Evolutionary conservation across 208 protist species (phyloP).

Genomic region (Acanthamoeba healyi): DNA sequence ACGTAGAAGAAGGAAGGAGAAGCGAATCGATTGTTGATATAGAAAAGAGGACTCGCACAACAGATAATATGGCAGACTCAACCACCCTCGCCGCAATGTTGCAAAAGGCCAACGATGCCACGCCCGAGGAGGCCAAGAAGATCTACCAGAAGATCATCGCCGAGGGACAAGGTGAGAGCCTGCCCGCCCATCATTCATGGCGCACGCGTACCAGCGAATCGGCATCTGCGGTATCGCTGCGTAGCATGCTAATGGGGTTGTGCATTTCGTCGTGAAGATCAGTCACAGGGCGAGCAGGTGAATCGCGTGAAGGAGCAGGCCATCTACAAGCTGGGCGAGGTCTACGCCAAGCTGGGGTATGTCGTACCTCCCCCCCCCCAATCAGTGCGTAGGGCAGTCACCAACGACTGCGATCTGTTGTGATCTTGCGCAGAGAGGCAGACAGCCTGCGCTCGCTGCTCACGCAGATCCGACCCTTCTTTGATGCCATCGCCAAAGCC

Average conservation of each 20-base stretch:
- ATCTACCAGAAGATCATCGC: conserved; percentile 50
- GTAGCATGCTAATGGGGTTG: background rate
- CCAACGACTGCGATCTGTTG: background rate
- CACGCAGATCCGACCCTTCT: conserved; percentile 87
- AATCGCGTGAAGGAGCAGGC: conserved; percentile 87
- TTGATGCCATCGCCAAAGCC: conserved; percentile 90
- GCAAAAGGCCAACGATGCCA: conserved; percentile 2
- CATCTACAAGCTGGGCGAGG: conserved; percentile 88
- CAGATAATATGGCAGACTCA: background rate
- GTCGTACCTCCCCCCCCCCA: background rate
- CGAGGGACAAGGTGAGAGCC: background rate
- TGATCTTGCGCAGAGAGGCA: conserved; percentile 54
- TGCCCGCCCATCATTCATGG: background rate
- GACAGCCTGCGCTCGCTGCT: conserved; percentile 81
- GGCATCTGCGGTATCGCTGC: background rate
- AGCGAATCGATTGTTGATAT: too few relatives aligned
- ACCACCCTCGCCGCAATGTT: background rate
- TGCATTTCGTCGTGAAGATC: background rate
- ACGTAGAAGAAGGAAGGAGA: too few relatives aligned
- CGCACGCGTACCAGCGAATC: background rate
- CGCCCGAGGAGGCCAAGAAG: conserved; percentile 14
- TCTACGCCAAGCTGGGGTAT: conserved; percentile 82
- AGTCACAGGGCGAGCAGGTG: conserved; percentile 26
- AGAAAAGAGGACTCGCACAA: background rate
- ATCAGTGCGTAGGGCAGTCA: background rate